Base-by-base conservation (phyloP, 208 protist species). In the Polymyxa betae region DNA sequence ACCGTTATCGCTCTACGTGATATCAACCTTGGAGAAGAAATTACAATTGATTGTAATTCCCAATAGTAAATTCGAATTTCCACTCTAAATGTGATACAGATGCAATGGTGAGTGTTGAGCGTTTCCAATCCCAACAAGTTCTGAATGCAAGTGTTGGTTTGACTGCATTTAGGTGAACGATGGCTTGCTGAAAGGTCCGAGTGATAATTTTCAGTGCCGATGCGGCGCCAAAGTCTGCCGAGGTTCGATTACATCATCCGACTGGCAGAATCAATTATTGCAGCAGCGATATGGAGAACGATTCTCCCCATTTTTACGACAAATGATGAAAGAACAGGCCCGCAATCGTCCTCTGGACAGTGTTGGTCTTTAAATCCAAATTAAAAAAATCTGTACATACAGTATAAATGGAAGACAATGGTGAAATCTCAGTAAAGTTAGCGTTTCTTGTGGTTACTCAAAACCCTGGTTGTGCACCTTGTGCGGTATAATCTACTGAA, bases 271-370 rank as follows among this genome's bases (percentile, higher is more conserved):
- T n/a, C 16, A 20, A 5, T 5, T 38, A n/a, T 43, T 82, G 12
- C 72, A 82, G 72, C 16, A 43, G n/a, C 72, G 72, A 20, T 82
- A 82, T n/a, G 72, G 72, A 5, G 16, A 35, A 35, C 35, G 5
- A 20, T 82, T 82, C 72, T 82, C 72, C 5, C 72, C 72, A 43
- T 82, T 82, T 82, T 45, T 82, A n/a, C 72, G n/a, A n/a, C n/a
- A n/a, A n/a, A n/a, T n/a, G n/a, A n/a, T n/a, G n/a, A n/a, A n/a
- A n/a, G n/a, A n/a, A n/a, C n/a, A n/a, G n/a, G n/a, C n/a, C n/a
- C n/a, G n/a, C n/a, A n/a, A n/a, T n/a, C n/a, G n/a, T n/a, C n/a
- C n/a, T n/a, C n/a, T n/a, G n/a, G n/a, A n/a, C n/a, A n/a, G n/a
- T n/a, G n/a, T n/a, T n/a, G n/a, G n/a, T n/a, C n/a, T n/a, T n/a